Base-by-base conservation (phyloP, 192 early-diverging fungal genomes). In the Gamsiella multidivaricata region DNA sequence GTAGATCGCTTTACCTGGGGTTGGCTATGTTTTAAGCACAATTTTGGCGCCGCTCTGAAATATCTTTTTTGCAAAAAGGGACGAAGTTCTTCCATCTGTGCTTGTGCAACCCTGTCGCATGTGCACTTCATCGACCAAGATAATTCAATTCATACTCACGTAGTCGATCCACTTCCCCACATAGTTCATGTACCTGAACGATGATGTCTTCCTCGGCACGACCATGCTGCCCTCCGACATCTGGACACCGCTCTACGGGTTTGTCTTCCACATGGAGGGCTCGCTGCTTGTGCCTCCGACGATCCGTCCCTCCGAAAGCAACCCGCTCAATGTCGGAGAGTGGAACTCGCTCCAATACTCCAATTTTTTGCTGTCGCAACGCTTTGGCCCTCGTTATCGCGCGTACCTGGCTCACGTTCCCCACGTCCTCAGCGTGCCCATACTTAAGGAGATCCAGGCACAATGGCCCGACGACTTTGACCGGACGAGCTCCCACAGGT, bases 101-200 rank as follows among this genome's bases (percentile, higher is more conserved):
- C n/a, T 49, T 23, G 46, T 49, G 46, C n/a, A n/a, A n/a, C n/a
- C n/a, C n/a, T n/a, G n/a, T n/a, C n/a, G n/a, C n/a, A n/a, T n/a
- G n/a, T n/a, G n/a, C n/a, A n/a, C n/a, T n/a, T n/a, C n/a, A n/a
- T n/a, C n/a, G n/a, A n/a, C n/a, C n/a, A n/a, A n/a, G n/a, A n/a
- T n/a, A n/a, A n/a, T n/a, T n/a, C n/a, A n/a, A n/a, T n/a, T n/a
- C n/a, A n/a, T n/a, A n/a, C n/a, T n/a, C n/a, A n/a, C n/a, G n/a
- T n/a, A n/a, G n/a, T n/a, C n/a, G n/a, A n/a, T n/a, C n/a, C n/a
- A n/a, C n/a, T n/a, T n/a, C n/a, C n/a, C n/a, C n/a, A n/a, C n/a
- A 49, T 70, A 81, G 72, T 65, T 83, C 39, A 46, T 83, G 25
- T 83, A 83, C 51, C 32, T 83, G 71, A 83, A 83, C 31, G 82